phyloP scores from a whole-genome alignment of 108 stramenopile genomes.

The Discostella stelligeroides region DNA sequence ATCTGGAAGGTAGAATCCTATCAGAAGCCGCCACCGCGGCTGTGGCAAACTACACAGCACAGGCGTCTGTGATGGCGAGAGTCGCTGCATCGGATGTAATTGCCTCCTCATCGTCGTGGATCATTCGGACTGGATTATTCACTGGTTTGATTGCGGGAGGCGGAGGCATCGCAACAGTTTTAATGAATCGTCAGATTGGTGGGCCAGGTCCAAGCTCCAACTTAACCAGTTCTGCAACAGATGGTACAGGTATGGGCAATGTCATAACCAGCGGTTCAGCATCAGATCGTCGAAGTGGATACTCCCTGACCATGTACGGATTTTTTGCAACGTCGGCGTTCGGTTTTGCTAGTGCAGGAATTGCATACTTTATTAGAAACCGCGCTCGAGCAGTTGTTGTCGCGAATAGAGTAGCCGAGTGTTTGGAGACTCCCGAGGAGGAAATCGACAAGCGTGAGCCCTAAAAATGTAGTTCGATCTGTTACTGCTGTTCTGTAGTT shows the following conservation, averaged over 20 bases:
- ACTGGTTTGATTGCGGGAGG: constrained; percentile 43
- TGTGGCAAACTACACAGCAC: constrained; percentile 32
- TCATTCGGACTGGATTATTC: constrained; percentile 39
- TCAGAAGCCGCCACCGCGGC: constrained; percentile 44
- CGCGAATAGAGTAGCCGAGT: constrained; percentile 18
- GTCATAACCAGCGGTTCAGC: constrained; percentile 6
- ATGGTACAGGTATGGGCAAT: neutral
- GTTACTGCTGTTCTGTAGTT: too few species aligned
- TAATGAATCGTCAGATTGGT: constrained; percentile 13
- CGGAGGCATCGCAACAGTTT: constrained; percentile 31
- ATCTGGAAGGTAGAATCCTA: constrained; percentile 39
- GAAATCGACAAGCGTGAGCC: neutral
- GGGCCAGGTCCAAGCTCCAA: constrained; percentile 5
- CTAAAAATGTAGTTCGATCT: neutral
- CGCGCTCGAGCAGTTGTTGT: constrained; percentile 40
- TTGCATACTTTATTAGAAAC: constrained; percentile 43
- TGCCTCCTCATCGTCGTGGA: constrained; percentile 30
- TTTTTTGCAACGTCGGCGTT: constrained; percentile 43
- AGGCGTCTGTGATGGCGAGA: constrained; percentile 28
- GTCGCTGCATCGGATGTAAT: constrained; percentile 23
- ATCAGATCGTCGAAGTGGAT: constrained; percentile 12
- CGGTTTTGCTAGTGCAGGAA: constrained; percentile 46
- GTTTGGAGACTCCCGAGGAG: neutral
- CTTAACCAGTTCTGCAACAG: too few species aligned
- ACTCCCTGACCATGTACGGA: constrained; percentile 18